Evolutionary conservation across 495 filamentous ascomycete species (phyloP), one percentile per base, ranked within the genome.

Genomic region (Parathielavia hyrcaniae): DNA sequence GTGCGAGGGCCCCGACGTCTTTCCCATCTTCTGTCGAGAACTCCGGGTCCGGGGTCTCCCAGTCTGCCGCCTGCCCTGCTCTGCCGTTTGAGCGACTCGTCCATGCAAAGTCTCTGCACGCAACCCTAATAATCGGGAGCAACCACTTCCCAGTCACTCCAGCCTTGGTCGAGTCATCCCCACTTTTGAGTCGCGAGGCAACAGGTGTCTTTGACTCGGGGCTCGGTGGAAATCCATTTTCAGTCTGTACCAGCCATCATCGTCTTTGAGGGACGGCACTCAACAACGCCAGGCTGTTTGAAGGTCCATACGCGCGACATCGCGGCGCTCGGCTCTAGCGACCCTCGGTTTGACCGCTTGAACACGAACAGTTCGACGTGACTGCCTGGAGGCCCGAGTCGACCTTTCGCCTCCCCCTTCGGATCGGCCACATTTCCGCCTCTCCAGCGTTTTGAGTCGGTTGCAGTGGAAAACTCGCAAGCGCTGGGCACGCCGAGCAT

Each of bases 71-170:
- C n/a, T n/a, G n/a, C n/a, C n/a, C n/a, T n/a, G n/a, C 30, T 46
- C 32, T 58, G 26, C 22, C 50, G 19, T 23, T 53, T 49, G 53
- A 62, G 64, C 62, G 52, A 64, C 52, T 51, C 60, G 50, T 60
- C 55, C 46, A 50, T 51, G 26, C 44, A 32, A 8, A 16, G 55
- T 23, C 52, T 50, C 45, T 54, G 59, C 65, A 62, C 63, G 60
- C 60, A 60, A 60, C 58, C 62, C 53, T 56, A 61, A 61, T 56
- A 61, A 60, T 67, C 64, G 53, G 58, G 63, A 39, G 66, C 62
- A 60, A 34, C 13, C 47, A 63, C 59, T 54, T 51, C 61, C 63
- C 66, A 47, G 55, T 44, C 52, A 40, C 48, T 61, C 48, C 56
- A 56, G 61, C 61, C 56, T 60, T 66, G 39, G 55, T 41, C 53